These are phyloP conservation scores for Penicillium sp. DNA, from an alignment of 2,329 filamentous ascomycete species.

Conservation along the genomic window DNA sequence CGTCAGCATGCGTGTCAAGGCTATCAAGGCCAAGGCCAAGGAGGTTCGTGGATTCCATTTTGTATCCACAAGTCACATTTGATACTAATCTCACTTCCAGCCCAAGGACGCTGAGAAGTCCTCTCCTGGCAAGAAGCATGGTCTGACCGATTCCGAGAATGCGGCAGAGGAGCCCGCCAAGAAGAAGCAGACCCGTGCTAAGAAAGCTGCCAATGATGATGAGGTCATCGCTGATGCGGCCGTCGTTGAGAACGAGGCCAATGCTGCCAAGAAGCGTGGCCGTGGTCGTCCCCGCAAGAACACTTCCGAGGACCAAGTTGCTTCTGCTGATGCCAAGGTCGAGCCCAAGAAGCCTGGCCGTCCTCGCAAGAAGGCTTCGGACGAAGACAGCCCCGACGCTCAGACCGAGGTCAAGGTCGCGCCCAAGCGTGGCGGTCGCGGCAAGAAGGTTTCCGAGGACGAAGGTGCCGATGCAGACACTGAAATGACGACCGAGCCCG, in stretches of 20 bases:
- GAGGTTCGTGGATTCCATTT: neutral
- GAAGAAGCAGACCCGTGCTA: slow-evolving; percentile 5
- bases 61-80: neutral
- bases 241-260: slow-evolving; percentile 8
- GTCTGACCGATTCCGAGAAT: neutral
- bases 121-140: slow-evolving; percentile 1
- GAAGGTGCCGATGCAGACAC: neutral
- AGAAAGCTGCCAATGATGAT: slow-evolving; percentile 9
- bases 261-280: slow-evolving; percentile 22
- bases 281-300: slow-evolving; percentile 9
- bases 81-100: neutral
- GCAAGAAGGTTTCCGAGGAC: neutral
- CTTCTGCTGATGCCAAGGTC: neutral
- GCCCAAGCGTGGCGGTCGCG: neutral
- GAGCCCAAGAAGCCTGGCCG: slow-evolving; percentile 3
- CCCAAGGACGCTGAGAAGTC: slow-evolving; percentile 4
- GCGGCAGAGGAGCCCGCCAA: slow-evolving; percentile 12
- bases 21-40: slow-evolving; percentile 1
- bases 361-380: slow-evolving; percentile 1
- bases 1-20: slow-evolving; percentile 50
- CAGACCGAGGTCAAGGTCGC: neutral
- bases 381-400: neutral
- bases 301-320: neutral
- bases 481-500: neutral
- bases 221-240: slow-evolving; percentile 12